Base-by-base conservation (phyloP, 306 rosid genomes). In the Sophora flavescens region DNA sequence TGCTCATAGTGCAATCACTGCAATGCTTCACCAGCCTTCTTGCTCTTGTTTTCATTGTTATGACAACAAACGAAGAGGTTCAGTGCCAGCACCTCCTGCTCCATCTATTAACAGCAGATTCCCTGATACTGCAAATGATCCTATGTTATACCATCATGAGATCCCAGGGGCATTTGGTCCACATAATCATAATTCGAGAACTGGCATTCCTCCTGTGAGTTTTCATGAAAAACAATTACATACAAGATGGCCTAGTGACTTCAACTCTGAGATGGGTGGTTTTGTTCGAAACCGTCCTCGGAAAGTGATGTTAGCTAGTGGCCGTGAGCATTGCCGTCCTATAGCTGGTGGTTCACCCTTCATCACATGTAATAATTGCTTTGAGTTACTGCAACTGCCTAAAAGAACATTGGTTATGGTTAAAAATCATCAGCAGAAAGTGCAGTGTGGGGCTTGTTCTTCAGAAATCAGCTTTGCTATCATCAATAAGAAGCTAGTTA, bases 301-400 rank as follows among this genome's bases (percentile, higher is more conserved):
- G 17, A 92, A 87, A 86, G 84, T 77, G 32, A 84, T 73, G 79
- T 61, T 88, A 53, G 72, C 91, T 17, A 79, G 79, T 62, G 87
- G 88, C 63, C 85, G 89, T 45, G 86, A 68, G 45, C 93, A 67
- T 63, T 89, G 91, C 73, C 86, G 74, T 59, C 98, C 99, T 28
- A 44, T 92, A 41, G 90, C 92, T 39, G 92, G 96, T 16, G 99
- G 99, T 72, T 92, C 97, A 22, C 99, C 99, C 35, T 92, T 96
- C 82, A 68, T 96, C 45, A 82, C 96, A 9, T 96, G 99, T 67
- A 83, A 79, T 69, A 96, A 87, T 78, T 96, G 99, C 87, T 91
- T 82, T 74, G 96, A 84, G 80, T 69, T 91, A 70, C 85, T 96
- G 79, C 88, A 88, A 65, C 87, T 96, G 45, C 97, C 98, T 45